Evolutionary conservation across 2,329 filamentous ascomycete species (phyloP), one percentile per base, ranked within the genome.

Genomic region (Epichloe bromicola): DNA sequence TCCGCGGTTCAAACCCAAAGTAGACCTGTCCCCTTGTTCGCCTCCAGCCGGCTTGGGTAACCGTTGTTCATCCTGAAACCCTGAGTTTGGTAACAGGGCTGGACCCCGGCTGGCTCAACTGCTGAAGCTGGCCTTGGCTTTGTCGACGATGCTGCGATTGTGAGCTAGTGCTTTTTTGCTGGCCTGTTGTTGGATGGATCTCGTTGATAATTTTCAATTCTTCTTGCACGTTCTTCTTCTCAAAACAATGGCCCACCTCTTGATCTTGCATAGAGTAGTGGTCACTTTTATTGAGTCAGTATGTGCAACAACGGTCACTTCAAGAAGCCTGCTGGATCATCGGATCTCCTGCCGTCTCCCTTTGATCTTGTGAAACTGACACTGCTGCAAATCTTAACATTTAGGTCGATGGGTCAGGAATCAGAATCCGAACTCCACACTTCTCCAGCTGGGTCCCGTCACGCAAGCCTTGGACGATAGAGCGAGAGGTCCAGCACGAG

Each of bases 401-500:
- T 37, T 37, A 39, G 42, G 38, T 26, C 42, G 26, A 40, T 47
- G 49, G 43, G 49, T 37, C 49, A 46, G 49, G 49, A 51, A 34
- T 30, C 30, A 30, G 8, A 8, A 30, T 30, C 41, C 43, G 30
- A 47, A 51, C 49, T 51, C 49, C 49, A 46, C 49, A 39, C 44
- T 33, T 36, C 44, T 47, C 44, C 49, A 51, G n/a, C 12, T 47
- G 42, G 42, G 23, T 47, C 49, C 43, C 44, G 43, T 36, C 36
- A 46, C 17, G 43, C 4, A 44, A 34, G n/a, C 37, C 36, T 17
- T 40, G 33, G 23, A 51, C 45, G 37, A 43, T 51, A 30, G 39
- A 42, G 39, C 14, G 39, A n/a, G 17, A 2, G n/a, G 39, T 42
- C 14, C 39, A 11, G 26, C 26, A 20, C n/a, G 17, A 20, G 4